Percentiles rank a stretch among this genome's conserved stretches.
phyloP scores from a whole-genome alignment of 1,284 basidiomycete species.

The Naganishia liquefaciens region DNA sequence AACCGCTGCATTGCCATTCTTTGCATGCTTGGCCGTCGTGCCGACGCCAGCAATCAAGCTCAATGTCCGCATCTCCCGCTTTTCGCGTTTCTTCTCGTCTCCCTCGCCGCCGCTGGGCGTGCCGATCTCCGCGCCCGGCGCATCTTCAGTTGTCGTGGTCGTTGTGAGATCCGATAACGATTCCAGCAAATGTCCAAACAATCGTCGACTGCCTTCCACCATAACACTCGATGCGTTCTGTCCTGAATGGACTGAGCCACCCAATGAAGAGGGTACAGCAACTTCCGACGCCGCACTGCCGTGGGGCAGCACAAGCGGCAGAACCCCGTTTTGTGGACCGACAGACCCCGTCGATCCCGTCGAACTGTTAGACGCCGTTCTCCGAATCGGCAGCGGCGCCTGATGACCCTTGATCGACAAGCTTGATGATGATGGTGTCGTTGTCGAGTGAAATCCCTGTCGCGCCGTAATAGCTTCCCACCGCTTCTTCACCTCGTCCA shows the following conservation, averaged over 20 bases:
- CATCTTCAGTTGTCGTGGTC: background rate
- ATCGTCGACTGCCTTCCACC: slow-evolving; percentile 18
- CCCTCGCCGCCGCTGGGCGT: background rate
- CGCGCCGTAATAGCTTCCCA: slow-evolving; percentile 22
- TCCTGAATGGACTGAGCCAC: background rate
- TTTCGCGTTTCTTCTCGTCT: slow-evolving; percentile 1
- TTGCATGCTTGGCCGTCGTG: background rate
- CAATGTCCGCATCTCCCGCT: slow-evolving; percentile 15
- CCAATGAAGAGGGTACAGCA: background rate
- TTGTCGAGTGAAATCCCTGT: slow-evolving; percentile 19
- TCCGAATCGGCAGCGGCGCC: slow-evolving; percentile 8
- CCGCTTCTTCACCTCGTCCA: slow-evolving; percentile 19
- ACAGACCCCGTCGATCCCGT: background rate
- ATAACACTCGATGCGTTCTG: slow-evolving; percentile 3
- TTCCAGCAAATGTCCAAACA: slow-evolving; percentile 26
- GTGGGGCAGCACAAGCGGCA: slow-evolving; percentile 7
- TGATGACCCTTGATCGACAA: background rate
- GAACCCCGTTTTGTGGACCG: background rate
- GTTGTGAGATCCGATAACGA: slow-evolving; percentile 11
- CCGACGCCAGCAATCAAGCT: slow-evolving; percentile 22
- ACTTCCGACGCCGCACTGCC: background rate
- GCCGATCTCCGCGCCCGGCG: background rate
- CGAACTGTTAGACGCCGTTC: slow-evolving; percentile 7
- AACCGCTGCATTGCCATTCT: too few species aligned
- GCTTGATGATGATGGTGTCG: slow-evolving; percentile 2